Conservation (phyloP, 331 rosid species). For the Spiraea crenata region DNA sequence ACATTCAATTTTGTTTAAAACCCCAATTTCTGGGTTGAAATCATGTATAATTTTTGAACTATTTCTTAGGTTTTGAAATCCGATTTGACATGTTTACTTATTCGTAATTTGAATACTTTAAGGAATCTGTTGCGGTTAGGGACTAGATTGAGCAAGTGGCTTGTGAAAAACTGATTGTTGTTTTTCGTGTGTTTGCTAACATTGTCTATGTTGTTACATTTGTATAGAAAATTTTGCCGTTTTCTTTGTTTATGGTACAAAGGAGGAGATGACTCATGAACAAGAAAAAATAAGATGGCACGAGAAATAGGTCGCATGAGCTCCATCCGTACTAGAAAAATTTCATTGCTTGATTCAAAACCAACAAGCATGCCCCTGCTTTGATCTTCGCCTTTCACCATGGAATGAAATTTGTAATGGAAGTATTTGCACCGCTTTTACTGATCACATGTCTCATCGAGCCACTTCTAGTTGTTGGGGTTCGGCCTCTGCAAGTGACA, state of each 20-base stretch:
- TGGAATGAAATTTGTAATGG: background rate
- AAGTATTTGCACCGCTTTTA: background rate
- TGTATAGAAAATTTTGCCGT: background rate
- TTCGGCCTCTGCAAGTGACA: background rate
- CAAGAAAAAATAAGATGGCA: background rate
- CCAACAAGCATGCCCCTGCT: background rate
- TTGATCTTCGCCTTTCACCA: background rate
- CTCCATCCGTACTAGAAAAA: background rate
- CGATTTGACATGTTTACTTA: too few relatives aligned
- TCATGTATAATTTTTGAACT: background rate
- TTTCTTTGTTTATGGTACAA: background rate
- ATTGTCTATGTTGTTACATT: background rate
- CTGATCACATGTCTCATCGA: background rate
- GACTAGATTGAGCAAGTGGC: background rate
- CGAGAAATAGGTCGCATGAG: background rate
- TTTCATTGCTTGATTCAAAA: constrained; percentile 1
- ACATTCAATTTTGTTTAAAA: constrained; percentile 23
- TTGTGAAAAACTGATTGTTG: constrained; percentile 7
- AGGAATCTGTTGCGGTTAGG: too few relatives aligned
- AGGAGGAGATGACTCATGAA: background rate
- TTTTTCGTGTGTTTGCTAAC: background rate
- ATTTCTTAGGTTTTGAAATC: background rate
- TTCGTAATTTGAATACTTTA: too few relatives aligned
- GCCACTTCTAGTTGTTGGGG: background rate
- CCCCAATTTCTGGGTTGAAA: background rate